A percentile compares a stretch with the other conserved stretches of the same genome.
Conservation (phyloP, 129 eudicot genomes). For the Pseudognaphalium luteoalbum region DNA sequence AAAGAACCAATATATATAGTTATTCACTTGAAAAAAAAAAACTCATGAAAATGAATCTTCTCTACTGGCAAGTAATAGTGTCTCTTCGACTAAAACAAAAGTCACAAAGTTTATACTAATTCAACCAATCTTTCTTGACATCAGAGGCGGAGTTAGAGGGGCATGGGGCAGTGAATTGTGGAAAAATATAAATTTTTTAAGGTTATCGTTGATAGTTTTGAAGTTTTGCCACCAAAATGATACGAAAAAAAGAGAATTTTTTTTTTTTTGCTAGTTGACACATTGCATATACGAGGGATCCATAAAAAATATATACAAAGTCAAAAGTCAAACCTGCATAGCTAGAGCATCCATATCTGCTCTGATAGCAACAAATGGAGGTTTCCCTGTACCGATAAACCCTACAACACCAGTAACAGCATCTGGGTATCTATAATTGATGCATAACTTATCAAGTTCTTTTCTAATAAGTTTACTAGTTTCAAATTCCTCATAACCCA, state of each 20-base stretch:
- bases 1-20: background rate
- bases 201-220: too few relatives aligned
- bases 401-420: constrained; percentile 93
- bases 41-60: too few relatives aligned
- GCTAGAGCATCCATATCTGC: constrained; percentile 99
- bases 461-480: constrained; percentile 76
- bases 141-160: too few relatives aligned
- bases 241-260: too few relatives aligned
- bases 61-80: too few relatives aligned
- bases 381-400: constrained; percentile 74
- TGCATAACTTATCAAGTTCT: constrained; percentile 76
- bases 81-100: background rate
- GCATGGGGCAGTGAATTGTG: too few relatives aligned
- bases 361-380: constrained; percentile 96
- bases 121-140: background rate
- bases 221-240: too few relatives aligned
- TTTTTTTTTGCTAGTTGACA: too few relatives aligned
- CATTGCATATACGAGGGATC: too few relatives aligned
- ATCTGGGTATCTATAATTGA: constrained; percentile 70
- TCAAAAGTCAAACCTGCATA: constrained; percentile 63
- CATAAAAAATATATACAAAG: background rate
- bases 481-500: constrained; percentile 88
- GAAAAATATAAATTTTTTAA: too few relatives aligned
- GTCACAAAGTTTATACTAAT: background rate
- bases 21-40: background rate